Base-by-base conservation (phyloP, 1,284 basidiomycete species). In the Rhodotorula mucilaginosa region DNA sequence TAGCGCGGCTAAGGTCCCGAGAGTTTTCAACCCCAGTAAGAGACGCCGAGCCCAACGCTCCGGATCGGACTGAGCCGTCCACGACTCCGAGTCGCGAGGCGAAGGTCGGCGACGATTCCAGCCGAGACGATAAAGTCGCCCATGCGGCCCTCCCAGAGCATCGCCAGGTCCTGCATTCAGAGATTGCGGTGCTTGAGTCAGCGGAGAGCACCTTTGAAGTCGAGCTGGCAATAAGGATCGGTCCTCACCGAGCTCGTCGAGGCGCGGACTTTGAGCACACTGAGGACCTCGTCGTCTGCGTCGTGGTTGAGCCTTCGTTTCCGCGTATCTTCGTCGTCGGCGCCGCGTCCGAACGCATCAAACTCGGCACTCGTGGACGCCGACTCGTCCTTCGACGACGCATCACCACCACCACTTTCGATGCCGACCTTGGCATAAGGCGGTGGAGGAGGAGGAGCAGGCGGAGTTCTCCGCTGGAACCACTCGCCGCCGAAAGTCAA, bases 121-220 rank as follows among this genome's bases (percentile, higher is more conserved):
- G 96, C 82, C 71, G 92, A 91, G 75, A 98, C 88, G 23, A 98
- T 84, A 82, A 94, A 90, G 78, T 93, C 92, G 58, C 89, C 87
- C 77, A 97, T 82, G n/a, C 93, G 87, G 12, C 93, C 92, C 83
- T 97, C 93, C 91, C 95, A 98, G 79, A 97, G 87, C 48, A 98
- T 81, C 8, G 94, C 90, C 46, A 97, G 85, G 75, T 93, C 90
- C 92, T 94, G 73, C 29, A 75, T 72, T 72, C 5, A 69, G 76
- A 70, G 29, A 71, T 44, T 44, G 65, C 29, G 23, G 5, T 23
- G 34, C 26, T 13, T 5, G 18, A n/a, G 29, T 65, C 31, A 70
- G 49, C 26, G 1, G 13, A 5, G 31, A 56, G 21, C 29, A 23
- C 8, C 1, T 29, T 16, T 31, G 12, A 15, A 21, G 13, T 3